Percentiles rank a stretch among this genome's conserved stretches.
phyloP scores from a whole-genome alignment of 2,329 filamentous ascomycete species.

The Fusarium napiforme region DNA sequence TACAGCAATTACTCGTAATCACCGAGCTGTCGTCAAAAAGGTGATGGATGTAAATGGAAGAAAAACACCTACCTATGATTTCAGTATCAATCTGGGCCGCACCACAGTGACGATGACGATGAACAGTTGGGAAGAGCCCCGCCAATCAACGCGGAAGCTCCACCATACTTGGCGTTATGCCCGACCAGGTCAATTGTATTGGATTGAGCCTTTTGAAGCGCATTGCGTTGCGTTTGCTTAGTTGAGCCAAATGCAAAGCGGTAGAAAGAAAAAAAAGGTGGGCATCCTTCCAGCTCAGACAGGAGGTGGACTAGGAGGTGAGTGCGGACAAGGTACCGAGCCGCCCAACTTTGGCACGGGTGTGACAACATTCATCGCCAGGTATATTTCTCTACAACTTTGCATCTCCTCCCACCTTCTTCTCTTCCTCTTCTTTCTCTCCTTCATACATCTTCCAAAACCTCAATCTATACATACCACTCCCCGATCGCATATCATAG shows the following conservation, averaged over 20 bases:
- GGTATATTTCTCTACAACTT: constrained; percentile 43
- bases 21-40: background rate
- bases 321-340: constrained; percentile 34
- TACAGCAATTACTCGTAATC: constrained; percentile 5
- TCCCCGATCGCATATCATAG: constrained; percentile 30
- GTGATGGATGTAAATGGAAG: constrained; percentile 16
- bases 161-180: constrained; percentile 44
- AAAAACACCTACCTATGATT: constrained; percentile 12
- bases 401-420: constrained; percentile 29
- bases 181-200: constrained; percentile 34
- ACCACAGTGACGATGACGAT: constrained; percentile 45
- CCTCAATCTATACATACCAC: constrained; percentile 22
- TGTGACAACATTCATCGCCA: constrained; percentile 35
- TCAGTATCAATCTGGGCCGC: constrained; percentile 27
- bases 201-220: constrained; percentile 29
- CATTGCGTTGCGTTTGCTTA: constrained; percentile 31
- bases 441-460: constrained; percentile 30
- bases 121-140: constrained; percentile 33
- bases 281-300: constrained; percentile 9
- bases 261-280: constrained; percentile 20
- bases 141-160: constrained; percentile 42
- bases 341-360: constrained; percentile 38
- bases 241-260: constrained; percentile 27
- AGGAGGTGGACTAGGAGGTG: constrained; percentile 10
- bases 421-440: constrained; percentile 33